Base-by-base conservation (phyloP, 495 filamentous ascomycete genomes). In the Achaetomiella virescens region DNA sequence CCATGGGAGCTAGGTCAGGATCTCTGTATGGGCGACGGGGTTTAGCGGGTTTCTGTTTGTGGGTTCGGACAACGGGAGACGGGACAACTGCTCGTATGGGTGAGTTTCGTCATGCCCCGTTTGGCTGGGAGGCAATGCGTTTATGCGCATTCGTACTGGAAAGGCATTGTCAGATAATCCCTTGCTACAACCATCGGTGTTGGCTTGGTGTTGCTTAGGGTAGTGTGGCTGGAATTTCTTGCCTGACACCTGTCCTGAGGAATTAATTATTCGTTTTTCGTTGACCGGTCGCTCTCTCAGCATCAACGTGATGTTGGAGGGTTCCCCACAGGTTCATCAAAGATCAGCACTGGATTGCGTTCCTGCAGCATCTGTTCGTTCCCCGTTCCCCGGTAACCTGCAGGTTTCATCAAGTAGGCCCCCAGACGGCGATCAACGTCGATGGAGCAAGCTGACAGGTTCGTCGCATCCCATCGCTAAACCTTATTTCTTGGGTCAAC, bases 231-330 rank as follows among this genome's bases (percentile, higher is more conserved):
- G 42, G 43, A 41, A 38, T 54, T 31, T 29, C 31, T 14, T 37
- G 41, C 20, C 21, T 8, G n/a, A 47, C 18, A 33, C 9, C 20
- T 47, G 21, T 20, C 12, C 52, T 47, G 29, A 31, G 51, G 52
- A 47, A 47, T 54, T 54, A 54, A 54, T 54, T 21, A 21, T 20
- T 12, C 24, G 29, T 18, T 37, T 45, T 45, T 17, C 15, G 40
- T 38, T 25, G 17, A 24, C 25, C n/a, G n/a, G n/a, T 29, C 31
- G 10, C 3, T 24, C 18, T 17, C 6, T 38, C 5, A 2, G 8
- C 11, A 9, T 6, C 14, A 24, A 11, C 21, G 24, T 47, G 4
- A 18, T 31, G 33, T 31, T 47, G 17, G 31, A 17, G 10, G 6
- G 5, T 24, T 14, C 44, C n/a, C 44, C 44, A 47, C 44, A 6